These are phyloP conservation scores for Phytopythium montanum DNA, from an alignment of 352 stramenopile genomes.

Conservation along the genomic window DNA sequence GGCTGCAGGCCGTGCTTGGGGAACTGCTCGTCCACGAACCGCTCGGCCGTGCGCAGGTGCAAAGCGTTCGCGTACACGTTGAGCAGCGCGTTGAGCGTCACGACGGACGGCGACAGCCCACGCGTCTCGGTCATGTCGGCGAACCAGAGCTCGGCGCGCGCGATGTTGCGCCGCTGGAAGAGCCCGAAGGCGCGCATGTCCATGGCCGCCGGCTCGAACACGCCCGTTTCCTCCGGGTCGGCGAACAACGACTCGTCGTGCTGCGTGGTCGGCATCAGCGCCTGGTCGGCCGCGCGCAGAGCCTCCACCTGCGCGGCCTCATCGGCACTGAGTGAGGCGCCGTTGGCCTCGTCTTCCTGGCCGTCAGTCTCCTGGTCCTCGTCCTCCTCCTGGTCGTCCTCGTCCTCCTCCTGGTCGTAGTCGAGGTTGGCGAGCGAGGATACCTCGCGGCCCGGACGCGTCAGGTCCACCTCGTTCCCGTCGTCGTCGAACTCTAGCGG, in stretches of 20 bases:
- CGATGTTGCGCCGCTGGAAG: constrained; percentile 71
- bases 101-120: constrained; percentile 29
- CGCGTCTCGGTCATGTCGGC: constrained; percentile 55
- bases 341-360: constrained; percentile 28
- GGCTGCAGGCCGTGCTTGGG: constrained; percentile 33
- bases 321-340: constrained; percentile 30
- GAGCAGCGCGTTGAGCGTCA: constrained; percentile 76
- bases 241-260: constrained; percentile 30
- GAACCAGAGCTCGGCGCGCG: constrained; percentile 56
- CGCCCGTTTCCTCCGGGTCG: constrained; percentile 30
- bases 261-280: constrained; percentile 21
- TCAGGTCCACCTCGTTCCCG: constrained; percentile 68
- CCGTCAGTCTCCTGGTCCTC: constrained; percentile 33
- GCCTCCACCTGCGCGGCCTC: constrained; percentile 29
- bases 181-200: constrained; percentile 59
- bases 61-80: constrained; percentile 77
- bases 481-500: constrained; percentile 75
- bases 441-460: constrained; percentile 55
- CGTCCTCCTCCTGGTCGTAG: constrained; percentile 60
- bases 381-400: constrained; percentile 46
- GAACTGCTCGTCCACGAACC: constrained; percentile 50
- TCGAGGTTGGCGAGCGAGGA: constrained; percentile 58
- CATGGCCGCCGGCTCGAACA: constrained; percentile 56
- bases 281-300: constrained; percentile 31
- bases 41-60: constrained; percentile 45